A percentile compares a stretch with the other conserved stretches of the same genome.
Conservation (phyloP, 2,329 filamentous ascomycete genomes). For the Diaporthe nobilis region DNA sequence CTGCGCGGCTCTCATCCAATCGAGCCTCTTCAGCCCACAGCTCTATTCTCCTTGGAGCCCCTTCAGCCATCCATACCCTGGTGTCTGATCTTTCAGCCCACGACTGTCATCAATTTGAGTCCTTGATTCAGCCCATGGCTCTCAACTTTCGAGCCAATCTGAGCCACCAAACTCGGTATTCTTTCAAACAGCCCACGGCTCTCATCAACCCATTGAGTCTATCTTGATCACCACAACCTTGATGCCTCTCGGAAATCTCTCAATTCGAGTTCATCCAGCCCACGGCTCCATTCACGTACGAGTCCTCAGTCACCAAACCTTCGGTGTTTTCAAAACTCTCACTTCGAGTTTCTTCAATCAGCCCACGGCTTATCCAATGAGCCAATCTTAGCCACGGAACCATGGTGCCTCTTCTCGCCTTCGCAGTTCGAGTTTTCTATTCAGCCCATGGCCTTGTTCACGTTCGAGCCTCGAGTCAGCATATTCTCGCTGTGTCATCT, state of each 20-base stretch:
- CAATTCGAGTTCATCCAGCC: slow-evolving; percentile 1
- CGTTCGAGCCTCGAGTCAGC: not conserved
- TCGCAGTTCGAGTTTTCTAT: not conserved
- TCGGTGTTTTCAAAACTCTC: not conserved
- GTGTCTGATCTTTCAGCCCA: not conserved
- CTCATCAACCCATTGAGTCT: not conserved
- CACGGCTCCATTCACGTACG: not conserved
- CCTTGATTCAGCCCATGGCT: not conserved
- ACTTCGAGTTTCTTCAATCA: not conserved
- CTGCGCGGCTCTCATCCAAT: no score
- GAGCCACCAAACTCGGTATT: not conserved
- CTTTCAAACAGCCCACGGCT: not conserved
- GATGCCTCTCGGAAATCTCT: not conserved
- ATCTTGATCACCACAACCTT: not conserved
- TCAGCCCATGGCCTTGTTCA: not conserved
- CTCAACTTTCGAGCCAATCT: not conserved
- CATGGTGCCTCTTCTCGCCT: not conserved
- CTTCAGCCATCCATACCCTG: no score
- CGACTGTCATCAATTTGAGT: not conserved
- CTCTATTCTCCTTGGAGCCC: not conserved
- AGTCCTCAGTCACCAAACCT: no score
- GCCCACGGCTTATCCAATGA: not conserved
- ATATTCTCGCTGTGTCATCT: not conserved
- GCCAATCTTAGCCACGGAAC: not conserved
- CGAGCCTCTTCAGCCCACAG: not conserved